Base-by-base conservation (phyloP, 2,329 filamentous ascomycete genomes). In the Alternaria sp. region DNA sequence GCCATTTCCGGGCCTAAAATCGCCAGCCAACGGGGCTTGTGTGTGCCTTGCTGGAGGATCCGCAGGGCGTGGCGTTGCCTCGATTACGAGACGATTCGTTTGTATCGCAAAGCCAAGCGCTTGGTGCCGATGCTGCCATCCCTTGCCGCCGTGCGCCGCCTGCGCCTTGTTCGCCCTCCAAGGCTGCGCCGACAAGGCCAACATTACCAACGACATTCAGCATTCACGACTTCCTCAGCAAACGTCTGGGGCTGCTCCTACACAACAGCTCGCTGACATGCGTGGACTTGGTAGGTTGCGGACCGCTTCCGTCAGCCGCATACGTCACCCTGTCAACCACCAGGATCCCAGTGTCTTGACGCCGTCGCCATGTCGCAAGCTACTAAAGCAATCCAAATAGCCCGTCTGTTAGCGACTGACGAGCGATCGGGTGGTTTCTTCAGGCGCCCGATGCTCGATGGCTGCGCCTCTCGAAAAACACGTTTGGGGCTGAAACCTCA, bases 401-500 rank as follows among this genome's bases (percentile, higher is more conserved):
- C 28, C 49, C 30, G 20, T 41, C 8, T 15, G n/a, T 28, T 53
- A 41, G 28, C 49, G 49, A 21, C 49, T n/a, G 49, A 5, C 4
- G 20, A 37, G 20, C 23, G 20, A 23, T 30, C 30, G 23, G 20
- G 37, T 41, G 30, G 14, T 53, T 21, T 53, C 43, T 46, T 49
- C 43, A 60, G 26, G 15, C 50, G 50, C 58, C 43, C 28, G 20
- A 30, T 15, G 58, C 21, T 20, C 55, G 26, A 44, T 20, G n/a
- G 2, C 21, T 58, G 45, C 45, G 49, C 28, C 49, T 41, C 11
- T 53, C 14, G 14, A 41, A 41, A 51, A 49, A 63, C 41, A 54
- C 56, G 60, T 63, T 55, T 63, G 60, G 59, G 56, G 49, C 56
- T 63, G 60, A 63, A 63, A 63, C 60, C 33, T n/a, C n/a, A 46